Conservation (phyloP, 164 flowering plant species). For the Macadamia tetraphylla region DNA sequence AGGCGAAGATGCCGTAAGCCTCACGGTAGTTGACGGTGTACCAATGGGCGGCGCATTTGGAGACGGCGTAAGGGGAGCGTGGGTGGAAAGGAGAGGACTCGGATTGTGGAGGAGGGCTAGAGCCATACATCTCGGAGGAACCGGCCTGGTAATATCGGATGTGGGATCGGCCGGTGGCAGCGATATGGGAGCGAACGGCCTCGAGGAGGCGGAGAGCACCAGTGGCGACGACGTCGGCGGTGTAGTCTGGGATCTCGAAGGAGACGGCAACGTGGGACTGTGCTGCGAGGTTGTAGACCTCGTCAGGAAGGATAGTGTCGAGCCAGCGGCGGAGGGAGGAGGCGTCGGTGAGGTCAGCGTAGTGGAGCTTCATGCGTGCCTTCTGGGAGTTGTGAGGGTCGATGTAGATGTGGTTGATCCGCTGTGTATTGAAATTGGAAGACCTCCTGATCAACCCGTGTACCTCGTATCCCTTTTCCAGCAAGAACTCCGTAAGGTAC, state of each 20-base stretch:
- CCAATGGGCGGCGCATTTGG: conserved; percentile 97
- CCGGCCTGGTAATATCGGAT: conserved; percentile 89
- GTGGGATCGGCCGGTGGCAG: conserved; percentile 58
- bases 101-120: conserved; percentile 86
- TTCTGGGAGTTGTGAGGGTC: conserved; percentile 84
- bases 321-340: conserved; percentile 96
- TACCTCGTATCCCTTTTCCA: conserved; percentile 70
- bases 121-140: conserved; percentile 91
- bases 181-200: conserved; percentile 77
- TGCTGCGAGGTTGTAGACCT: conserved; percentile 94
- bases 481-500: conserved; percentile 87
- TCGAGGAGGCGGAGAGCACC: conserved; percentile 90
- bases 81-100: conserved; percentile 88
- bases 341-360: conserved; percentile 88
- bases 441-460: conserved; percentile 94
- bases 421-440: conserved; percentile 95
- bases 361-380: conserved; percentile 86
- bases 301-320: conserved; percentile 78
- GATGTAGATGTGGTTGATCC: conserved; percentile 92
- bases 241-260: conserved; percentile 95
- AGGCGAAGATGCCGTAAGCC: conserved; percentile 83
- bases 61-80: conserved; percentile 87
- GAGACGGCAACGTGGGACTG: conserved; percentile 97
- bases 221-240: conserved; percentile 96
- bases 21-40: conserved; percentile 93